Evolutionary conservation across 164 flowering plant species (phyloP).

Genomic region (Platanus orientalis): DNA sequence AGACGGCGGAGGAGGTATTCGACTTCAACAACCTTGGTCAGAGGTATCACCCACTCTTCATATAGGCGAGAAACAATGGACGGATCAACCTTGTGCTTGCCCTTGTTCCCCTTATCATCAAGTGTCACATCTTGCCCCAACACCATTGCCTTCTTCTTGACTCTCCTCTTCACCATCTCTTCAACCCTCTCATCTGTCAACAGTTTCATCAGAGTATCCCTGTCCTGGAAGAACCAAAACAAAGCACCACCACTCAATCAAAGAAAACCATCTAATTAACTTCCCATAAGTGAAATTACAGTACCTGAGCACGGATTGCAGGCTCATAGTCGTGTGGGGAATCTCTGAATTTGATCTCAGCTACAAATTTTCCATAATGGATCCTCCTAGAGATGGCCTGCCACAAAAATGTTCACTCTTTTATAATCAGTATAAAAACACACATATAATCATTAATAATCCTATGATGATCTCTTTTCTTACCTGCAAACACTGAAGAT

Average conservation of each 20-base stretch:
- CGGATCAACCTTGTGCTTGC: slow-evolving; percentile 60
- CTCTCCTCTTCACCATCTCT: slow-evolving; percentile 66
- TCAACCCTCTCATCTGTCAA: slow-evolving; percentile 65
- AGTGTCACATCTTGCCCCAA: slow-evolving; percentile 72
- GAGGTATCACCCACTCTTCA: slow-evolving; percentile 84
- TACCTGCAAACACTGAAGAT: slow-evolving; percentile 82
- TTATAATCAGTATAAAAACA: background rate
- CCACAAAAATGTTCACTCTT: background rate
- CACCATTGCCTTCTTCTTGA: slow-evolving; percentile 64
- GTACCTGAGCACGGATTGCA: slow-evolving; percentile 67
- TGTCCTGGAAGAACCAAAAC: slow-evolving; percentile 43
- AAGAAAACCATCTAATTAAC: background rate
- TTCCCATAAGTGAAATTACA: background rate
- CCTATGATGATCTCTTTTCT: background rate
- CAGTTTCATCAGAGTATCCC: slow-evolving; percentile 63
- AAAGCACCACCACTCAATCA: background rate
- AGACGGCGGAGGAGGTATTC: slow-evolving; percentile 86
- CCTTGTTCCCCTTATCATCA: slow-evolving; percentile 6
- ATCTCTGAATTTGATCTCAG: slow-evolving; percentile 76
- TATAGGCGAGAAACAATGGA: slow-evolving; percentile 49
- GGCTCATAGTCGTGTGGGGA: slow-evolving; percentile 66
- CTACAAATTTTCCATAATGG: slow-evolving; percentile 88
- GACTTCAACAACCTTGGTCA: slow-evolving; percentile 82
- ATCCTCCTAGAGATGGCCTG: slow-evolving; percentile 91
- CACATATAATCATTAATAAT: background rate